phyloP scores from a whole-genome alignment of 768 basidiomycete species.

The Crucibulum laeve region DNA sequence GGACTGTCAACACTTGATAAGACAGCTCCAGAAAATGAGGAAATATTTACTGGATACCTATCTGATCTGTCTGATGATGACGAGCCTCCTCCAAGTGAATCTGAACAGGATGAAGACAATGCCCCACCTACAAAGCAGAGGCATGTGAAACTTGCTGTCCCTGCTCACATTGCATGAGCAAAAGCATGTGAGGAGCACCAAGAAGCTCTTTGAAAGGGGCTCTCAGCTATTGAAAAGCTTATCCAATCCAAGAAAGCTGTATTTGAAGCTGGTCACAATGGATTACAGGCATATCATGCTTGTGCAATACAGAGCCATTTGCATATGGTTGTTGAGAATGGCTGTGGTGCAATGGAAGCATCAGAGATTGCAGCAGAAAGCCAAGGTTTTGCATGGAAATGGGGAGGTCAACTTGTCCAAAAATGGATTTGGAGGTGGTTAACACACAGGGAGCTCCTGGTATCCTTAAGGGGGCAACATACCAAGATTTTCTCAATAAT shows the following conservation, averaged over 20 bases:
- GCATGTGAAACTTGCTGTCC: constrained; percentile 15
- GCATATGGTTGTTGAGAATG: constrained; percentile 23
- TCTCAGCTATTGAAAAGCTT: constrained; percentile 19
- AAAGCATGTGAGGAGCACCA: constrained; percentile 4
- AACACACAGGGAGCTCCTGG: constrained; percentile 14
- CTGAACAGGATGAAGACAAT: background rate
- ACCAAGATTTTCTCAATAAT: constrained; percentile 21
- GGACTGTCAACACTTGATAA: background rate
- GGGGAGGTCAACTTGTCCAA: constrained; percentile 20
- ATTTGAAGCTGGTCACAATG: constrained; percentile 19
- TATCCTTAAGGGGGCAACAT: constrained; percentile 19
- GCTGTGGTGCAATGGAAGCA: constrained; percentile 12
- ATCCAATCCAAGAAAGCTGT: constrained; percentile 15
- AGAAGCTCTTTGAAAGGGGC: constrained; percentile 5
- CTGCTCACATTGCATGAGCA: constrained; percentile 5
- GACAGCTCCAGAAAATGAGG: constrained; percentile 6
- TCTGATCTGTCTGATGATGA: constrained; percentile 16
- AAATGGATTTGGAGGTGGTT: constrained; percentile 22
- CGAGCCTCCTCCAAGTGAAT: constrained; percentile 1
- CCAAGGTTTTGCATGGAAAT: constrained; percentile 24
- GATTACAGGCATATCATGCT: constrained; percentile 22
- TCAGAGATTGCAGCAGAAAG: constrained; percentile 22
- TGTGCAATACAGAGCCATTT: constrained; percentile 22
- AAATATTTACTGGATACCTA: constrained; percentile 14
- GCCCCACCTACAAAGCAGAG: constrained; percentile 14